Evolutionary conservation across 805 yeast genomes (phyloP).

Genomic region (Maudiozyma turicensis): DNA sequence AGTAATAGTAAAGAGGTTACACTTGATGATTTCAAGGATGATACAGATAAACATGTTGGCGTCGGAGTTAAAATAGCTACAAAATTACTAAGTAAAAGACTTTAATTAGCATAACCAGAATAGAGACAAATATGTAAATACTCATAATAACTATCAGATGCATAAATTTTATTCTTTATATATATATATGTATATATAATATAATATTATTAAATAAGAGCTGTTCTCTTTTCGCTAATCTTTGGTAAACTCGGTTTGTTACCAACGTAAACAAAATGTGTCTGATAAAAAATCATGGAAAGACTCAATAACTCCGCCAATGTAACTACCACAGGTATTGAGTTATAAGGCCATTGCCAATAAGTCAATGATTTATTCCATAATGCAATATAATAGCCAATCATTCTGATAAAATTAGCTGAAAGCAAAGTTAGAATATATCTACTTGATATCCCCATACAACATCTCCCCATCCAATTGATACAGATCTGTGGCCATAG

Average conservation of each 20-base stretch:
- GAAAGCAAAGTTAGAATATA: slow-evolving; percentile 9
- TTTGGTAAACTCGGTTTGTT: slow-evolving; percentile 16
- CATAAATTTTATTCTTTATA: no score
- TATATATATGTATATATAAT: neutral
- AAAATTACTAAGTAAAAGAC: slow-evolving; percentile 47
- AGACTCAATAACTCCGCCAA: slow-evolving; percentile 11
- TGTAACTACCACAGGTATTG: slow-evolving; percentile 12
- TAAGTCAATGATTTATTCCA: slow-evolving; percentile 1
- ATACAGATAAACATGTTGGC: slow-evolving; percentile 51
- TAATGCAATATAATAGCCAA: slow-evolving; percentile 1
- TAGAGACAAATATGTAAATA: neutral
- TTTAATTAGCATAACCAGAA: slow-evolving; percentile 21
- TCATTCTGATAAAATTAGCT: slow-evolving; percentile 2
- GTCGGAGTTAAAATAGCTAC: slow-evolving; percentile 59
- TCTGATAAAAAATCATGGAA: slow-evolving; percentile 17
- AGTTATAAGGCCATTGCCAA: slow-evolving; percentile 19
- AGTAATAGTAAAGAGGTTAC: slow-evolving; percentile 42
- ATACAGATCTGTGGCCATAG: slow-evolving; percentile 35
- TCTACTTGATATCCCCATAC: slow-evolving; percentile 24
- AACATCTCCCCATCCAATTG: slow-evolving; percentile 31
- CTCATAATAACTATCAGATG: no score
- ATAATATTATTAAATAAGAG: neutral
- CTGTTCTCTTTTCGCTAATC: slow-evolving; percentile 2
- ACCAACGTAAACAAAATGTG: slow-evolving; percentile 18
- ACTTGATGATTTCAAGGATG: slow-evolving; percentile 51